Evolutionary conservation across 2,329 filamentous ascomycete species (phyloP).

Genomic region (Escovopsis weberi): DNA sequence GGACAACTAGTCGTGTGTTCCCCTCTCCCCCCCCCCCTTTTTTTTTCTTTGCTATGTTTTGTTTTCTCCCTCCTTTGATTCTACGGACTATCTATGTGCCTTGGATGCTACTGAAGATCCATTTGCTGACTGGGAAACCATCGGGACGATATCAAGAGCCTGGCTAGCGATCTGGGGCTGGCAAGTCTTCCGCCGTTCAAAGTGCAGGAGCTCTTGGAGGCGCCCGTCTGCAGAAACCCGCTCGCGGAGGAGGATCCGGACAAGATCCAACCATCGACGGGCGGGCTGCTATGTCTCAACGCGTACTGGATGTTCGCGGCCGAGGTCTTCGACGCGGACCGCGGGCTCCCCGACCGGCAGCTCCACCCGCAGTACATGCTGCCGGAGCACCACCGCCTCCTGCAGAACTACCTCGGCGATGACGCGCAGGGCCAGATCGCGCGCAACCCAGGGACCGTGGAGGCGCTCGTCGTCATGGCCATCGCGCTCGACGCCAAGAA

Average conservation of each 20-base stretch:
- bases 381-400: conserved; percentile 41
- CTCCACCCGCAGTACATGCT: conserved; percentile 48
- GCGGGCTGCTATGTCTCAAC: conserved; percentile 43
- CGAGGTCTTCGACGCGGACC: conserved; percentile 43
- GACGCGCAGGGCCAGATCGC: conserved; percentile 34
- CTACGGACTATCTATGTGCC: too few species aligned
- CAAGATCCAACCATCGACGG: conserved; percentile 42
- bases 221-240: conserved; percentile 28
- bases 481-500: conserved; percentile 42
- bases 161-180: conserved; percentile 48
- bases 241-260: conserved; percentile 29
- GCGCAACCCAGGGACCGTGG: conserved; percentile 38
- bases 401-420: conserved; percentile 38
- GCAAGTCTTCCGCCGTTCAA: conserved; percentile 29
- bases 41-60: too few species aligned
- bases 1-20: conserved; percentile 53
- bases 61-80: too few species aligned
- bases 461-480: conserved; percentile 45
- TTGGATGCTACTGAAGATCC: too few species aligned
- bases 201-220: conserved; percentile 29
- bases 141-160: conserved; percentile 4
- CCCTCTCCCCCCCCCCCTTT: too few species aligned
- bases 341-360: conserved; percentile 35
- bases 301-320: conserved; percentile 50
- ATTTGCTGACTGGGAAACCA: too few species aligned